Conservation (phyloP, 1,284 basidiomycete species). For the Austroboletus niveus region DNA sequence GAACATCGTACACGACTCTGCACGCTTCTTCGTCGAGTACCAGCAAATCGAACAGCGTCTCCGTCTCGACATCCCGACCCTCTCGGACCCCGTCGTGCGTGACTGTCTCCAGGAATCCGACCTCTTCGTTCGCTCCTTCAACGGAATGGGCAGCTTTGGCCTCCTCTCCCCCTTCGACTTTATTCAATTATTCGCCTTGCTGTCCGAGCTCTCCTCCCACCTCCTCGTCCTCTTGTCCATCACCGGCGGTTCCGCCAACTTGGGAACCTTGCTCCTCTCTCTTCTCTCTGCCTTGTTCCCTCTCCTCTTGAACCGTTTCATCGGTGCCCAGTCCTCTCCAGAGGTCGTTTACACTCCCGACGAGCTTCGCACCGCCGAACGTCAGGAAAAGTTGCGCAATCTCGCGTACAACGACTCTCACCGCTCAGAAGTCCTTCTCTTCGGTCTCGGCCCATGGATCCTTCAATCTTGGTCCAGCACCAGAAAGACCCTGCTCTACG, state of each 20-base stretch:
- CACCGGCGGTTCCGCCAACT: slow-evolving; percentile 54
- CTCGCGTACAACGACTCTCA: slow-evolving; percentile 67
- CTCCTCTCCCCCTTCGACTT: slow-evolving; percentile 76
- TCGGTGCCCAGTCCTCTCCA: slow-evolving; percentile 37
- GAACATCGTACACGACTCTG: slow-evolving; percentile 63
- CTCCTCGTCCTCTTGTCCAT: slow-evolving; percentile 65
- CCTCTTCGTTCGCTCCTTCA: slow-evolving; percentile 73
- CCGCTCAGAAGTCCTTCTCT: slow-evolving; percentile 75
- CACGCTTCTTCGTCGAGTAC: slow-evolving; percentile 70
- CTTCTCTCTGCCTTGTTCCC: slow-evolving; percentile 56
- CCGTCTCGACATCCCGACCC: slow-evolving; percentile 72
- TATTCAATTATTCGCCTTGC: slow-evolving; percentile 64
- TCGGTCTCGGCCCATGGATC: slow-evolving; percentile 81
- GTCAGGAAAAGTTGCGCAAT: slow-evolving; percentile 69
- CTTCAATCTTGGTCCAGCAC: slow-evolving; percentile 69
- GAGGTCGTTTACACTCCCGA: slow-evolving; percentile 48
- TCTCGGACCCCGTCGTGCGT: slow-evolving; percentile 65
- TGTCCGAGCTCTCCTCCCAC: slow-evolving; percentile 70
- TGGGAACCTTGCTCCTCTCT: slow-evolving; percentile 58
- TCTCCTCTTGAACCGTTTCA: slow-evolving; percentile 49
- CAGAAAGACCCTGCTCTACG: slow-evolving; percentile 53
- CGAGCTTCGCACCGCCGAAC: slow-evolving; percentile 60
- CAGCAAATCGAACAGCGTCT: slow-evolving; percentile 74
- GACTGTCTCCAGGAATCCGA: slow-evolving; percentile 83
- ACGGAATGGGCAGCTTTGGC: slow-evolving; percentile 63